Evolutionary conservation across 352 stramenopile genomes (phyloP), one percentile per base, ranked within the genome.

Genomic region (Phytopythium chamaehyphon): DNA sequence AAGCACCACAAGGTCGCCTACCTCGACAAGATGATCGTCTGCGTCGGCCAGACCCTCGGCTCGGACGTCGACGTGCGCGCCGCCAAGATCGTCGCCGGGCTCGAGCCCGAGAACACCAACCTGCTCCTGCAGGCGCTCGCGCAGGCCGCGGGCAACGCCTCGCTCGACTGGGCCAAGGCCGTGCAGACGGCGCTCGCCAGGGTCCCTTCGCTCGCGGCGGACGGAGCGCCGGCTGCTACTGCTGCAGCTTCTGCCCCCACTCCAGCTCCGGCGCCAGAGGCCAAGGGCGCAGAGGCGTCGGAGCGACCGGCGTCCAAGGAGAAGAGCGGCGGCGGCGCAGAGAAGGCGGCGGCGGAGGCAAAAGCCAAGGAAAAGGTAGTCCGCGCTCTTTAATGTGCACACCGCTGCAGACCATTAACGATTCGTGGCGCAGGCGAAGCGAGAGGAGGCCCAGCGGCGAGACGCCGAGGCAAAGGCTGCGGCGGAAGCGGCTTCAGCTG

Each of bases 1-100:
- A 93, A 91, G 54, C 63, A 85, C 57, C 76, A 93, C 48, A 96
- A 96, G 67, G 83, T 81, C 21, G 59, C 71, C 19, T 96, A 87
- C 61, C 63, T 96, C 19, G 80, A 93, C 64, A 94, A 94, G 61
- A 91, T 95, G 73, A 86, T 94, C 50, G 69, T 83, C 28, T 94
- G 80, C 35, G 82, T 89, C 21, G 68, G 76, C 18, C 60, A 85
- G 35, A 76, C 68, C 26, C 43, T 90, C 43, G 83, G 80, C 49
- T 71, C 61, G 43, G 71, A 85, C 14, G 49, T 95, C 19, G 83
- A 93, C 62, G 80, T 86, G 51, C 80, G 81, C 47, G 85, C 83
- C 3, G 67, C 75, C 53, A 94, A 96, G 72, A 88, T 96, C 63
- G 83, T 96, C 47, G 84, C 83, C 1, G 86, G 86, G 0, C 68